Percentiles rank a stretch among this genome's conserved stretches.
Evolutionary conservation across 768 basidiomycete species (phyloP).

Genomic region (Lyophyllum atratum): DNA sequence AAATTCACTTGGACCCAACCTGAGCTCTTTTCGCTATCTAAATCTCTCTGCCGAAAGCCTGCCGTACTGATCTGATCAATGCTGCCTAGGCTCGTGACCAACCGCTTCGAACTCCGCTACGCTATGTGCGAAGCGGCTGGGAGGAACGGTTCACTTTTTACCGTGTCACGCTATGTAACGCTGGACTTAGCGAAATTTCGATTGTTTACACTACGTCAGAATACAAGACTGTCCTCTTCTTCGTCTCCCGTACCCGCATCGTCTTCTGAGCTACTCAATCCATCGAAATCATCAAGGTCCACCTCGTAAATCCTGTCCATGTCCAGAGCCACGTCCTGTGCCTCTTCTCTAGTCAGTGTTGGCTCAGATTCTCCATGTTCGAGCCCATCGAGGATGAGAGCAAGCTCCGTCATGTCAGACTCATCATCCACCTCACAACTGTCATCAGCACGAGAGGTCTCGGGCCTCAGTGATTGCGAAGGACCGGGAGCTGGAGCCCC

Average conservation of each 20-base stretch:
- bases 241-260: background rate
- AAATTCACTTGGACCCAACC: no score
- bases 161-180: background rate
- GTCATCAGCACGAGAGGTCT: background rate
- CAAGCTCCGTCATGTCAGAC: background rate
- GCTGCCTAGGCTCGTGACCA: no score
- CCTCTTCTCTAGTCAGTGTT: slow-evolving; percentile 3
- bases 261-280: background rate
- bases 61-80: no score
- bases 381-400: background rate
- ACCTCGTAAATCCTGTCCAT: slow-evolving; percentile 1
- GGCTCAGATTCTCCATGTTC: slow-evolving; percentile 4
- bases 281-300: background rate
- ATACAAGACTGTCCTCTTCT: background rate
- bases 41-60: no score
- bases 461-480: no score
- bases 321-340: slow-evolving; percentile 11
- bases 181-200: background rate
- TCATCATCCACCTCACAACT: background rate
- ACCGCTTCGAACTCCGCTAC: no score
- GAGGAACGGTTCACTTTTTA: background rate
- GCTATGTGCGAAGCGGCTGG: no score
- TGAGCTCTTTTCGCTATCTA: no score
- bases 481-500: background rate
- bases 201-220: background rate